Percentiles rank a stretch among this genome's conserved stretches.
Conservation (phyloP, 352 stramenopile genomes). For the Globisporangium recalcitrans region DNA sequence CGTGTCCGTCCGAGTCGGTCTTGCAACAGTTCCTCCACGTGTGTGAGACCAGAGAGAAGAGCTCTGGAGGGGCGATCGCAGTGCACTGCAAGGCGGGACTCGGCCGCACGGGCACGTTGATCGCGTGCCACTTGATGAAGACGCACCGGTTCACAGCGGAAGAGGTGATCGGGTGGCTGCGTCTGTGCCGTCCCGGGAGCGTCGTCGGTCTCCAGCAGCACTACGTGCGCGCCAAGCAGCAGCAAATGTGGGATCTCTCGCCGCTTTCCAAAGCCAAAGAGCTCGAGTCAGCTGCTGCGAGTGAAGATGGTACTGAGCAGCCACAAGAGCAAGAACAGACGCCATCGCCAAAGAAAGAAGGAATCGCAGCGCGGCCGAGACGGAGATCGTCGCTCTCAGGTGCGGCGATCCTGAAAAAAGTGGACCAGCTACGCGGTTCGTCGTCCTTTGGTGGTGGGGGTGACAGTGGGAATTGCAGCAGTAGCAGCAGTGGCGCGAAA, state of each 20-base stretch:
- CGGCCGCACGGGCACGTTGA: constrained; percentile 92
- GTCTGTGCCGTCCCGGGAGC: constrained; percentile 88
- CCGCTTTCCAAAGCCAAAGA: not conserved
- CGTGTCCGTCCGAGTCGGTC: constrained; percentile 69
- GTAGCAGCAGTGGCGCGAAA: not conserved
- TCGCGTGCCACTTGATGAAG: constrained; percentile 94
- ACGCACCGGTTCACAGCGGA: constrained; percentile 87
- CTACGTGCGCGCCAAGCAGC: constrained; percentile 80
- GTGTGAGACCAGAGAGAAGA: constrained; percentile 35
- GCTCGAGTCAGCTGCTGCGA: not conserved
- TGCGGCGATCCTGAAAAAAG: constrained; percentile 13
- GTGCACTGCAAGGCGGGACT: constrained; percentile 96
- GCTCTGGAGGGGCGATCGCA: constrained; percentile 62
- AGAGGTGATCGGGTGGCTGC: constrained; percentile 91
- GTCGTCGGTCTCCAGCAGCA: constrained; percentile 94
- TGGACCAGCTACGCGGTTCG: constrained; percentile 10
- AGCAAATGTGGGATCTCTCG: constrained; percentile 11
- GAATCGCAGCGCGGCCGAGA: constrained; percentile 1
- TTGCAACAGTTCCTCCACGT: constrained; percentile 62
- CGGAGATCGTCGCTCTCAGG: constrained; percentile 11
- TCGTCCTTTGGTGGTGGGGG: not conserved
- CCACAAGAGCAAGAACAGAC: not conserved
- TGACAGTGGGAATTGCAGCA: not conserved
- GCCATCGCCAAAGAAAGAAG: constrained; percentile 3
- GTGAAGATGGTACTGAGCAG: not conserved